Evolutionary conservation across 495 filamentous ascomycete species (phyloP), one percentile per base, ranked within the genome.

Genomic region (Trichocladium antarcticum): DNA sequence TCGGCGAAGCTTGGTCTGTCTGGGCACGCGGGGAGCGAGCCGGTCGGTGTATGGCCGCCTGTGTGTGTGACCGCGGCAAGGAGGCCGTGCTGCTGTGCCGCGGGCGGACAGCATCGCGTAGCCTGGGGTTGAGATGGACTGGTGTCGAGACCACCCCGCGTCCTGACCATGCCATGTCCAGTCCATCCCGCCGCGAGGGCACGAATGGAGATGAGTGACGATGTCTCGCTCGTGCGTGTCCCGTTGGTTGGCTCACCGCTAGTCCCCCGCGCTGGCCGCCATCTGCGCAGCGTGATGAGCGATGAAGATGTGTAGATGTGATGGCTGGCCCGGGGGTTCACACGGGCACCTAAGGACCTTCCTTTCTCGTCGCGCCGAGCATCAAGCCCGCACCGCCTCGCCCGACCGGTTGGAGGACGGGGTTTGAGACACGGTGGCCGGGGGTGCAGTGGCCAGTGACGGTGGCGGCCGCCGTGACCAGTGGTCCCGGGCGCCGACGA

Each of bases 351-450:
- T 48, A 49, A 53, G 17, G 45, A 58, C 58, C 55, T 60, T 60
- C 58, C 58, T 60, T 34, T 58, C 52, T 60, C 19, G 58, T 60
- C 55, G 37, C 35, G 49, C 42, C 52, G 42, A 51, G 51, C 39
- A 53, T 44, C 12, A 42, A 10, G 24, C 10, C 47, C 8, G 16
- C 28, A 22, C 44, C 49, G 42, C 47, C 43, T 51, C 38, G 37
- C 31, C 41, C 14, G 36, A 16, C 7, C 34, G 27, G 22, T 37
- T 10, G 22, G 9, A 10, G 17, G 34, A 31, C 6, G 37, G 21
- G 29, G 24, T 16, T 34, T 38, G 29, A 10, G 2, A 20, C 11
- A 16, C 38, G 16, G 9, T 5, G 20, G 16, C n/a, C 14, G 5
- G 16, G 20, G 32, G 20, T 15, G 31, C 10, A 27, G 6, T 20